A percentile compares a stretch with the other conserved stretches of the same genome.
Conservation (phyloP, 2,329 filamentous ascomycete genomes). For the Beauveria sp. region DNA sequence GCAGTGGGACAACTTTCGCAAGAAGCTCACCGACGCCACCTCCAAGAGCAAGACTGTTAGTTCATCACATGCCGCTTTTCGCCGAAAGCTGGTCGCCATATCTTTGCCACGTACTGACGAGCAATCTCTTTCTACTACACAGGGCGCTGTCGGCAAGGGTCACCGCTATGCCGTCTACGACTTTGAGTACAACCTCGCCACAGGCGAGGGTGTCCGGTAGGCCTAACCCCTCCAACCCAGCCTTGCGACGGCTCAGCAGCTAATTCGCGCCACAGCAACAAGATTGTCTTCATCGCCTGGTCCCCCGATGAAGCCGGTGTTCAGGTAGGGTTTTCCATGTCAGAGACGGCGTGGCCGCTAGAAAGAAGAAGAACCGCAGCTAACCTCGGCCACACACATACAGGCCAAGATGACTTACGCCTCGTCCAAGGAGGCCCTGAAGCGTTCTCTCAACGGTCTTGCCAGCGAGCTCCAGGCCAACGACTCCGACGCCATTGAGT, state of each 20-base stretch:
- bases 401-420: slow-evolving; percentile 88
- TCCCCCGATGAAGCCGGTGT: slow-evolving; percentile 73
- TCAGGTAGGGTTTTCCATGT: slow-evolving; percentile 47
- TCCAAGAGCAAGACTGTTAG: slow-evolving; percentile 62
- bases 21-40: slow-evolving; percentile 67
- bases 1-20: slow-evolving; percentile 67
- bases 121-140: background rate
- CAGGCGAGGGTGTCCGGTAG: slow-evolving; percentile 66
- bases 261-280: slow-evolving; percentile 47
- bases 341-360: background rate
- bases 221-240: slow-evolving; percentile 12
- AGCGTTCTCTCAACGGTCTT: slow-evolving; percentile 69
- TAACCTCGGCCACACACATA: slow-evolving; percentile 12
- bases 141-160: slow-evolving; percentile 56
- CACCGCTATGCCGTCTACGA: slow-evolving; percentile 82
- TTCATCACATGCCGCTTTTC: slow-evolving; percentile 10
- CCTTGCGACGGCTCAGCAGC: slow-evolving; percentile 14
- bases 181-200: slow-evolving; percentile 66
- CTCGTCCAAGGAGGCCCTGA: slow-evolving; percentile 79
- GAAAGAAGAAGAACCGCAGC: background rate
- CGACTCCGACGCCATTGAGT: slow-evolving; percentile 75
- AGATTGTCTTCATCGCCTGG: slow-evolving; percentile 74
- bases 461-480: slow-evolving; percentile 76
- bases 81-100: background rate
- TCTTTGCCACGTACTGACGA: background rate